phyloP scores from a whole-genome alignment of 345 rosid genomes.

The Lepidium didymum region DNA sequence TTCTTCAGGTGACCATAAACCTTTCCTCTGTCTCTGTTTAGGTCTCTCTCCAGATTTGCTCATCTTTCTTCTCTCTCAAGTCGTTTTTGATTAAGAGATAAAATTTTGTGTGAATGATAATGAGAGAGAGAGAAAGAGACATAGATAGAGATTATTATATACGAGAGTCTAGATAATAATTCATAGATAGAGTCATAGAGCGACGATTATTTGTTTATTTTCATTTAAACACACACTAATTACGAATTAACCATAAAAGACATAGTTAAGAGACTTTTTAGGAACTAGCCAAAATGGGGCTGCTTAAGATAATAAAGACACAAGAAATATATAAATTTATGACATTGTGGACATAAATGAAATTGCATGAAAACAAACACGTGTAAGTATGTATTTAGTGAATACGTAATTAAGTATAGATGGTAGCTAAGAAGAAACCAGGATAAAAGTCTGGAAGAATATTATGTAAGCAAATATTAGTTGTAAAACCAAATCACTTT shows the following conservation, averaged over 20 bases:
- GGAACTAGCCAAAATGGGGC: constrained; percentile 14
- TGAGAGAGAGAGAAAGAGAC: not conserved
- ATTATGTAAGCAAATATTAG: constrained; percentile 23
- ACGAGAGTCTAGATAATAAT: not conserved
- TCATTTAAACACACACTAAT: not conserved
- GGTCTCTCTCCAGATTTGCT: constrained; percentile 47
- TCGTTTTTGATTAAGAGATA: not conserved
- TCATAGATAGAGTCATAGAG: not conserved
- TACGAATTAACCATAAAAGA: not conserved
- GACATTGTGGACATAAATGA: not conserved
- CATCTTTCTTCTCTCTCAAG: constrained; percentile 3
- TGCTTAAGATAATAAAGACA: constrained; percentile 17
- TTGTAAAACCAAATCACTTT: constrained; percentile 20
- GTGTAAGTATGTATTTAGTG: not conserved
- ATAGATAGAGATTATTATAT: constrained; percentile 7
- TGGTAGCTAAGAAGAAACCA: not conserved
- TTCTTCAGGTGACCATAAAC: constrained; percentile 98
- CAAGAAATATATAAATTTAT: not conserved
- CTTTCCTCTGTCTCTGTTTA: constrained; percentile 44
- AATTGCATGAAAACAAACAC: not conserved
- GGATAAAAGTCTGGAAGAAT: constrained; percentile 4
- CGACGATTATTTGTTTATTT: not conserved
- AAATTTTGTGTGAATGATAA: not conserved
- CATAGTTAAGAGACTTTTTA: constrained; percentile 3
- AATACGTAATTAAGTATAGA: not conserved